These are phyloP conservation scores for Fusarium sp. DNA, from an alignment of 2,329 filamentous ascomycete genomes.

Conservation along the genomic window DNA sequence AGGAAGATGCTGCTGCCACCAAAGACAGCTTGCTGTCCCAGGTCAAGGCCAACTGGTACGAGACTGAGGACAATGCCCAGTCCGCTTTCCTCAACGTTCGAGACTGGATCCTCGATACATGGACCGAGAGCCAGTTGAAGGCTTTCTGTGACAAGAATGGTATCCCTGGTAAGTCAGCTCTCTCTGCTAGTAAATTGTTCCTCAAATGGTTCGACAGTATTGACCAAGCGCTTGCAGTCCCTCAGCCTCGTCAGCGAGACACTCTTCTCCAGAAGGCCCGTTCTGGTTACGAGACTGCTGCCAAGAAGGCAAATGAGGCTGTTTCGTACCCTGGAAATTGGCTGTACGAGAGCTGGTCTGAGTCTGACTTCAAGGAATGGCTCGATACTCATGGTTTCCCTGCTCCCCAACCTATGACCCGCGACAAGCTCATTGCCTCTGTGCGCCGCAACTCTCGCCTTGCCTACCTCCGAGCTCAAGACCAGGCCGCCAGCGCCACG, in stretches of 20 bases:
- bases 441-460: conserved; percentile 92
- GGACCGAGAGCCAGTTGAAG: conserved; percentile 94
- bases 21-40: conserved; percentile 76
- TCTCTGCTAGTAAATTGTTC: too few species aligned
- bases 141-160: conserved; percentile 89
- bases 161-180: conserved; percentile 71
- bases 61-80: conserved; percentile 81
- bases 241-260: conserved; percentile 89
- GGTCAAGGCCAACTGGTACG: conserved; percentile 81
- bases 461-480: conserved; percentile 76
- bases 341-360: conserved; percentile 91
- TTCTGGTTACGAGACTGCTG: conserved; percentile 82
- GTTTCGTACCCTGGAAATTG: conserved; percentile 92
- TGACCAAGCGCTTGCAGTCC: conserved; percentile 60
- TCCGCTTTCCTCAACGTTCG: conserved; percentile 78
- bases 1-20: conserved; percentile 74
- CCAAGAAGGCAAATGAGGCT: conserved; percentile 81
- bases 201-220: background rate
- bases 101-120: conserved; percentile 96
- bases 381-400: conserved; percentile 89
- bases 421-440: conserved; percentile 88
- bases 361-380: conserved; percentile 94
- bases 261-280: conserved; percentile 82
- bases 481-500: conserved; percentile 69
- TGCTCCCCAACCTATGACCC: conserved; percentile 83